Evolutionary conservation across 805 yeast species (phyloP).

Genomic region (Candida maesae): DNA sequence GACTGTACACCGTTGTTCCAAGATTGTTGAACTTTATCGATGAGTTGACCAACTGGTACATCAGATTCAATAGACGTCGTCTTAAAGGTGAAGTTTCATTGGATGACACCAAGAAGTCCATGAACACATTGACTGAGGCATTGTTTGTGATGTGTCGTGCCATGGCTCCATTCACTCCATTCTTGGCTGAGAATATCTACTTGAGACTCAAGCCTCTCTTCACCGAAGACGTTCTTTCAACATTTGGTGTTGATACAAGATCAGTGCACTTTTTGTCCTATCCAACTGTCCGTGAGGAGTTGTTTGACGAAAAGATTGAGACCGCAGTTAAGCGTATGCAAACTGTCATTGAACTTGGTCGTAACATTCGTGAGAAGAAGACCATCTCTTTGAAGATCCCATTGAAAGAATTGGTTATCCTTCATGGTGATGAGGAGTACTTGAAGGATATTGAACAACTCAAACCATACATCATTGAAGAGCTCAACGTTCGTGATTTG

Average conservation of each 20-base stretch:
- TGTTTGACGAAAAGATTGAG: constrained; percentile 80
- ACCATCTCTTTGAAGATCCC: constrained; percentile 93
- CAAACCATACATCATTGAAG: constrained; percentile 79
- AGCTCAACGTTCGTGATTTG: constrained; percentile 86
- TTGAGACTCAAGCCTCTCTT: constrained; percentile 64
- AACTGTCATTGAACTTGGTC: constrained; percentile 91
- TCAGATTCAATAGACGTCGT: constrained; percentile 96
- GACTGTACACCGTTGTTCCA: constrained; percentile 95
- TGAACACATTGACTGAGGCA: constrained; percentile 89
- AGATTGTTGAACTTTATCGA: constrained; percentile 84
- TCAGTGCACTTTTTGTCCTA: constrained; percentile 94
- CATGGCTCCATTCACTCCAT: constrained; percentile 99
- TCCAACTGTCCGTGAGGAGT: constrained; percentile 78
- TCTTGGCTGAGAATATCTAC: constrained; percentile 86
- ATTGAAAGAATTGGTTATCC: constrained; percentile 77
- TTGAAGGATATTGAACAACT: constrained; percentile 74
- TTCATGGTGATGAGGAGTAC: constrained; percentile 74
- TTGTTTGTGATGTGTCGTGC: constrained; percentile 85
- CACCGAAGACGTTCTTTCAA: constrained; percentile 51
- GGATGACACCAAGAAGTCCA: constrained; percentile 79
- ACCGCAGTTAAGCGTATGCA: constrained; percentile 93
- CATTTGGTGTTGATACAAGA: constrained; percentile 55
- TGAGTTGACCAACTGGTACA: constrained; percentile 97
- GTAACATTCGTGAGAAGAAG: constrained; percentile 95
- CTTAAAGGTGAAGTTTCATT: constrained; percentile 90